Percentiles rank a stretch among this genome's conserved stretches.
Evolutionary conservation across 1,139 yeast genomes (phyloP).

Genomic region (Candida sojae): DNA sequence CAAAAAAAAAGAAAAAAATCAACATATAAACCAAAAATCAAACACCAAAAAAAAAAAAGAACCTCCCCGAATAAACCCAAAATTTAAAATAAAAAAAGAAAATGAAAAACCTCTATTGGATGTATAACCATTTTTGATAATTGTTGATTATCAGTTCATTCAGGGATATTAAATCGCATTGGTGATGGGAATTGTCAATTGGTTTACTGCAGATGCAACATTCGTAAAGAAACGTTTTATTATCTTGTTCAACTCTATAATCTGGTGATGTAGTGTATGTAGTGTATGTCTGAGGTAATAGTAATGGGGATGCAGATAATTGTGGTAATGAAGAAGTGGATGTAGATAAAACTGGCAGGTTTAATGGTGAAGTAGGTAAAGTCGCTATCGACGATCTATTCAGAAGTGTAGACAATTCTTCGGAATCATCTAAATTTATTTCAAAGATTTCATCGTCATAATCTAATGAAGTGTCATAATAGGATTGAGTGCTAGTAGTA

Average conservation of each 20-base stretch:
- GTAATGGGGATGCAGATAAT: neutral
- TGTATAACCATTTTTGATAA: constrained; percentile 1
- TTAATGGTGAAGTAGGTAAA: neutral
- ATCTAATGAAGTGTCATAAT: neutral
- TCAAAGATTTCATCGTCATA: neutral
- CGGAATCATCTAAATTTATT: neutral
- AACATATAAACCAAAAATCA: neutral
- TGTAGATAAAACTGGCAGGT: neutral
- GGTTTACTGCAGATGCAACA: constrained; percentile 2
- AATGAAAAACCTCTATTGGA: neutral
- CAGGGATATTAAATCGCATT: neutral
- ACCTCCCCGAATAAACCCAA: neutral
- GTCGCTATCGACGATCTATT: constrained; percentile 1
- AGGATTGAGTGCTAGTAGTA: neutral
- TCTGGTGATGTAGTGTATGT: neutral
- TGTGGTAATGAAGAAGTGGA: neutral
- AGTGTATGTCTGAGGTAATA: neutral
- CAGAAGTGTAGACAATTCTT: neutral
- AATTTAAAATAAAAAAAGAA: neutral
- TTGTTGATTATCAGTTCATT: constrained; percentile 1
- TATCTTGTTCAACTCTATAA: constrained; percentile 1
- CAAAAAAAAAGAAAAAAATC: neutral
- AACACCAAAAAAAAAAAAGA: neutral
- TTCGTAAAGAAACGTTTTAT: neutral
- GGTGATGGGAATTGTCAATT: neutral